phyloP scores from a whole-genome alignment of 2,329 filamentous ascomycete genomes.

The Colletotrichum tropicale region DNA sequence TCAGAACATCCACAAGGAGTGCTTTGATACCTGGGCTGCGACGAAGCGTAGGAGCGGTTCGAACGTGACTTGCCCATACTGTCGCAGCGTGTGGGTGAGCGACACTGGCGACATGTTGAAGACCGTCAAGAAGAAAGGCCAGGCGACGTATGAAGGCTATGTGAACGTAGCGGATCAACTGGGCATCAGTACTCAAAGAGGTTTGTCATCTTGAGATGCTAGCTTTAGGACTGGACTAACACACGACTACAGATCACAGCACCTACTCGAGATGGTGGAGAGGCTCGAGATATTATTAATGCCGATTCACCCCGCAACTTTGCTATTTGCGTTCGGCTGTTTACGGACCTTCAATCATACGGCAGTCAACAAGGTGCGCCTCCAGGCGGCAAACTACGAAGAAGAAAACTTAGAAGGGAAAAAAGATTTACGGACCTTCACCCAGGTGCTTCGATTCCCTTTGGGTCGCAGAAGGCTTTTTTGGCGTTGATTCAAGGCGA shows the following conservation, averaged over 20 bases:
- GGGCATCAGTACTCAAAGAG: constrained; percentile 59
- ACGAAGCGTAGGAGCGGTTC: constrained; percentile 42
- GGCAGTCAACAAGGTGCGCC: too few species aligned
- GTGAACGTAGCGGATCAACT: constrained; percentile 65
- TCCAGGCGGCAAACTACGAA: too few species aligned
- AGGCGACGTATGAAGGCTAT: constrained; percentile 57
- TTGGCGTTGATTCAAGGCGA: background rate
- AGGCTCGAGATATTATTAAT: background rate
- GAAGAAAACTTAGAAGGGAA: too few species aligned
- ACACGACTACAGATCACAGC: background rate
- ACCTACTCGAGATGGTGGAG: constrained; percentile 8
- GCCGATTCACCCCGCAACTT: background rate
- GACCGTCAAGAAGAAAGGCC: constrained; percentile 46
- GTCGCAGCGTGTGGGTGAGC: constrained; percentile 60
- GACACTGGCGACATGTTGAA: constrained; percentile 44
- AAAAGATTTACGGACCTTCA: background rate
- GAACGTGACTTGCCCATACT: constrained; percentile 65
- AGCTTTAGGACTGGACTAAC: background rate
- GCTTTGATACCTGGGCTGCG: constrained; percentile 59
- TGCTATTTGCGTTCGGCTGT: background rate
- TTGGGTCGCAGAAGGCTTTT: background rate
- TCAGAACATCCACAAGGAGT: constrained; percentile 59
- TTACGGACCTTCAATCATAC: background rate
- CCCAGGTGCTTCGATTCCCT: background rate
- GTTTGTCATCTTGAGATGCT: constrained; percentile 33